A percentile compares a stretch with the other conserved stretches of the same genome.
Evolutionary conservation across 1,284 basidiomycete species (phyloP).

Genomic region (Sutorius eximius): DNA sequence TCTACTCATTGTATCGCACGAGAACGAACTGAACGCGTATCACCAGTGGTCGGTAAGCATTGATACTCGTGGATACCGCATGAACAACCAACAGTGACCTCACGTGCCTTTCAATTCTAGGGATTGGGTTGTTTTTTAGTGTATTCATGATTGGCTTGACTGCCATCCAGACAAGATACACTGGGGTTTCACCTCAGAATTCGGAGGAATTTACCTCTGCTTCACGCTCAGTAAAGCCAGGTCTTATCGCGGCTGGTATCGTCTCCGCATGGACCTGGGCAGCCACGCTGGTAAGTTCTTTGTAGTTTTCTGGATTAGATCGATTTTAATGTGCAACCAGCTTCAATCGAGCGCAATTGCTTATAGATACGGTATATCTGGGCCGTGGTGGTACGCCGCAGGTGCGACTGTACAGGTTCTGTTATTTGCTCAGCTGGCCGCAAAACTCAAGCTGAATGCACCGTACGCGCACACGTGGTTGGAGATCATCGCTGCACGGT

Average conservation of each 20-base stretch:
- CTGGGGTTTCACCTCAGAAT: slow-evolving; percentile 67
- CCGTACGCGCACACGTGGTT: slow-evolving; percentile 61
- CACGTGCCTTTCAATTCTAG: slow-evolving; percentile 34
- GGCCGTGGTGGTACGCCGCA: slow-evolving; percentile 73
- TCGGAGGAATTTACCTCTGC: slow-evolving; percentile 85
- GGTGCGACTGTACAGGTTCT: slow-evolving; percentile 73
- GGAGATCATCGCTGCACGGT: slow-evolving; percentile 62
- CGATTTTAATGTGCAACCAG: slow-evolving; percentile 32
- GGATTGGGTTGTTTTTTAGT: slow-evolving; percentile 83
- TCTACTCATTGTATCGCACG: not conserved
- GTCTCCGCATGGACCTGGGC: slow-evolving; percentile 88
- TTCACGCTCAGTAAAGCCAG: slow-evolving; percentile 80
- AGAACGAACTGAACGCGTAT: not conserved
- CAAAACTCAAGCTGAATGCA: slow-evolving; percentile 73
- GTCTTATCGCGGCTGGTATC: slow-evolving; percentile 87
- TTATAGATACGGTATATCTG: slow-evolving; percentile 79
- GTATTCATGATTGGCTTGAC: slow-evolving; percentile 74
- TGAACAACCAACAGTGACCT: not conserved
- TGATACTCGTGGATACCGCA: not conserved
- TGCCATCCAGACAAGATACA: slow-evolving; percentile 70
- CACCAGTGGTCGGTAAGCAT: slow-evolving; percentile 49
- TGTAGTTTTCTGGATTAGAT: not conserved
- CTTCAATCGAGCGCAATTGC: slow-evolving; percentile 78
- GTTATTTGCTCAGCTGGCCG: slow-evolving; percentile 72
- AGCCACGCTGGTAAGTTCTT: slow-evolving; percentile 58